These are phyloP conservation scores for Claviceps pazoutovae DNA, from an alignment of 2,329 filamentous ascomycete species.

Conservation along the genomic window DNA sequence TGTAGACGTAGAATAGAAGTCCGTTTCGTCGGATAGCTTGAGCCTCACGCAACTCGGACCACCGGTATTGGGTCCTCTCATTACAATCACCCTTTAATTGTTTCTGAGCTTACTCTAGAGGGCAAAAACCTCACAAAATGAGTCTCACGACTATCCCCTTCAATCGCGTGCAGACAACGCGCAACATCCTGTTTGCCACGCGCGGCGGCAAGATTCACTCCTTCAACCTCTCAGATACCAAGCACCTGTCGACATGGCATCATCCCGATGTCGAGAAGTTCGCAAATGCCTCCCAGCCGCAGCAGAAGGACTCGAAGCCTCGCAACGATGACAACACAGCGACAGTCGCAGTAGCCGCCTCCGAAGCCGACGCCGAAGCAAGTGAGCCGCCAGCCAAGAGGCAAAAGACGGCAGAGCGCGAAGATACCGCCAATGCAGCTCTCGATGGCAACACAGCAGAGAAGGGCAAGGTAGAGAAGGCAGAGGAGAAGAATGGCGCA, in stretches of 20 bases:
- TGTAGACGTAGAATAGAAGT: neutral
- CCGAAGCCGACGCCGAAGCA: slow-evolving; percentile 9
- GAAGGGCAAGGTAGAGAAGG: slow-evolving; percentile 7
- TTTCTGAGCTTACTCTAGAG: neutral
- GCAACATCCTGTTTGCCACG: slow-evolving; percentile 54
- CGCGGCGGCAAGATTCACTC: slow-evolving; percentile 59
- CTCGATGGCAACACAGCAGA: neutral
- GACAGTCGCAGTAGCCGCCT: slow-evolving; percentile 3
- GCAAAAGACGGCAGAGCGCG: slow-evolving; percentile 17
- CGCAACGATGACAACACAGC: slow-evolving; percentile 2
- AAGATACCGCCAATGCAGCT: slow-evolving; percentile 8
- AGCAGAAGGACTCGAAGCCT: slow-evolving; percentile 10
- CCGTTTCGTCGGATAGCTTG: neutral
- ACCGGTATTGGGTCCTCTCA: neutral
- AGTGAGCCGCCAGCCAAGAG: slow-evolving; percentile 23
- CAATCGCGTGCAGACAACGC: slow-evolving; percentile 43
- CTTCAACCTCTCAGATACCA: slow-evolving; percentile 44
- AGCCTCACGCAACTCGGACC: neutral
- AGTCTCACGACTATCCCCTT: slow-evolving; percentile 36
- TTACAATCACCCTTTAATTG: neutral
- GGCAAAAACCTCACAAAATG: neutral
- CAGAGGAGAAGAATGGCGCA: slow-evolving; percentile 9
- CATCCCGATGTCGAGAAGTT: slow-evolving; percentile 28
- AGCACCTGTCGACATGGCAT: slow-evolving; percentile 48
- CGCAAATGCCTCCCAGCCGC: slow-evolving; percentile 11